A percentile compares a stretch with the other conserved stretches of the same genome.
These are phyloP conservation scores for Cladosporium sp. DNA, from an alignment of 2,329 filamentous ascomycete genomes.

Conservation along the genomic window DNA sequence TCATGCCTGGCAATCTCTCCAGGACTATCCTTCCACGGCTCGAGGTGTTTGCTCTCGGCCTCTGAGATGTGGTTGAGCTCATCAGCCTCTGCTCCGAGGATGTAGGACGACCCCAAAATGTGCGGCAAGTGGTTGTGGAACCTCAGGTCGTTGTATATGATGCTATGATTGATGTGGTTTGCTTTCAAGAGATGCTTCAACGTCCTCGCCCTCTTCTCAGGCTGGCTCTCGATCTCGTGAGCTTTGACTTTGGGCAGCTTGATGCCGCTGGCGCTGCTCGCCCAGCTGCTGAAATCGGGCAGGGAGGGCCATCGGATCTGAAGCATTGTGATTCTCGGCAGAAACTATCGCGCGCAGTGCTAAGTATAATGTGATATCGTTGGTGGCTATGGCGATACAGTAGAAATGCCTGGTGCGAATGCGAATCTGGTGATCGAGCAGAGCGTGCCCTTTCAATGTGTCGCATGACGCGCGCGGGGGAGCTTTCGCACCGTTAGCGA, in stretches of 20 bases:
- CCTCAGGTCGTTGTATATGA: constrained; percentile 69
- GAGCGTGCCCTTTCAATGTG: not conserved
- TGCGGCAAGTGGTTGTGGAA: constrained; percentile 84
- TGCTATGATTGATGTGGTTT: constrained; percentile 85
- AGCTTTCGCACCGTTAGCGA: not conserved
- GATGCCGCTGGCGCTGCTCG: constrained; percentile 28
- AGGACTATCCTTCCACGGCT: constrained; percentile 79
- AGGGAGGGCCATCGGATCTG: constrained; percentile 28
- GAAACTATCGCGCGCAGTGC: not conserved
- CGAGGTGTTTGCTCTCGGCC: constrained; percentile 63
- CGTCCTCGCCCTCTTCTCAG: constrained; percentile 74
- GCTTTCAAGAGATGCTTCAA: constrained; percentile 87
- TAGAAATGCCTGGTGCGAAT: not conserved
- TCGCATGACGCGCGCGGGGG: not conserved
- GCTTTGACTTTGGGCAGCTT: constrained; percentile 65
- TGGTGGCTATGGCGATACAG: not conserved
- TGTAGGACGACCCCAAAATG: constrained; percentile 77
- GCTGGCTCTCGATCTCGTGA: constrained; percentile 73
- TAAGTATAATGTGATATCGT: not conserved
- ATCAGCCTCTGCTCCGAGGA: constrained; percentile 69
- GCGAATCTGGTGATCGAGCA: not conserved
- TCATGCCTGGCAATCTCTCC: constrained; percentile 77
- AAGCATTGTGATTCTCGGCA: constrained; percentile 18
- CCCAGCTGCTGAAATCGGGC: constrained; percentile 22
- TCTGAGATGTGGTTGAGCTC: constrained; percentile 82